Evolutionary conservation across 2,329 filamentous ascomycete species (phyloP).

Genomic region (Sphaceloma murrayae): DNA sequence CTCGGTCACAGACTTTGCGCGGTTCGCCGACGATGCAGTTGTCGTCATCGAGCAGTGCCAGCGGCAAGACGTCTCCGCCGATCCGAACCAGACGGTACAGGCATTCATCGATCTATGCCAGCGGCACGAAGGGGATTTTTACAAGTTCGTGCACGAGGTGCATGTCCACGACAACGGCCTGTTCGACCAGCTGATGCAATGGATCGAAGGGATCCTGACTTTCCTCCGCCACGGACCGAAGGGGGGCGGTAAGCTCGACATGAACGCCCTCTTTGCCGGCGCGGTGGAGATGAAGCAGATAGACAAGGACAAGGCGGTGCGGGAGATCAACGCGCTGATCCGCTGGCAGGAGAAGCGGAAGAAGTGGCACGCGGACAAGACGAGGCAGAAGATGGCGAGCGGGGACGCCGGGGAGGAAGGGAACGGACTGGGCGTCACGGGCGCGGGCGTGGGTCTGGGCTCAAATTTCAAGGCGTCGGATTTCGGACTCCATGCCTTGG

Average conservation of each 20-base stretch:
- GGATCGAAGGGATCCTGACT: slow-evolving; percentile 91
- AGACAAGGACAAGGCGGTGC: slow-evolving; percentile 61
- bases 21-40: slow-evolving; percentile 89
- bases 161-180: slow-evolving; percentile 94
- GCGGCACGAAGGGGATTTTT: slow-evolving; percentile 91
- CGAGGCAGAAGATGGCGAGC: slow-evolving; percentile 95
- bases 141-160: slow-evolving; percentile 98
- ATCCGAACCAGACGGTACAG: slow-evolving; percentile 96
- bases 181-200: slow-evolving; percentile 91
- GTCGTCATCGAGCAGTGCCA: slow-evolving; percentile 61
- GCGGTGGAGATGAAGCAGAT: slow-evolving; percentile 58
- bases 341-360: slow-evolving; percentile 91
- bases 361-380: slow-evolving; percentile 98
- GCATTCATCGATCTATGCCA: slow-evolving; percentile 95
- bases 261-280: slow-evolving; percentile 85
- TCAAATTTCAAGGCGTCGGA: slow-evolving; percentile 64
- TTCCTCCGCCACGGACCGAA: slow-evolving; percentile 77
- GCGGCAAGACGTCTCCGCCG: slow-evolving; percentile 73
- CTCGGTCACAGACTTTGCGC: slow-evolving; percentile 90
- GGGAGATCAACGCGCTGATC: slow-evolving; percentile 77
- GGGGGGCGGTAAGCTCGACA: slow-evolving; percentile 74
- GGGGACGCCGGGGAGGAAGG: slow-evolving; percentile 40
- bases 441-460: slow-evolving; percentile 44
- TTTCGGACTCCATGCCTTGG: slow-evolving; percentile 81
- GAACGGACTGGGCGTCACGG: slow-evolving; percentile 23